Conservation (phyloP, 139 green algal species). For the Coccomyxa sp. region DNA sequence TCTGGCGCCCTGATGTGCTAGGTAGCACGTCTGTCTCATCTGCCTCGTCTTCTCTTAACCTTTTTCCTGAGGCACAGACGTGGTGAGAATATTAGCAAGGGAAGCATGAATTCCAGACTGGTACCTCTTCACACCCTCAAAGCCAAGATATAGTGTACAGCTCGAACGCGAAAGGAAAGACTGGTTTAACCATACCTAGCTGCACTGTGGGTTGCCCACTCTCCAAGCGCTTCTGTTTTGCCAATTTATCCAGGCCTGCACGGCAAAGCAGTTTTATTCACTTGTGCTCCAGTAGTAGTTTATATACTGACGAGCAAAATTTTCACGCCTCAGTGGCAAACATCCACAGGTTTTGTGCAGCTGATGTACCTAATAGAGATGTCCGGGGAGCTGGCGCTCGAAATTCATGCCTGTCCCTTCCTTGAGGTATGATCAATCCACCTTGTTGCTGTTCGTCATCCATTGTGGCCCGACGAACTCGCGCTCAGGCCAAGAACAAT, state of each 20-base stretch:
- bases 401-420: conserved; percentile 55
- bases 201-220: conserved; percentile 17
- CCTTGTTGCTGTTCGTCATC: not conserved
- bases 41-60: conserved; percentile 3
- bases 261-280: not conserved
- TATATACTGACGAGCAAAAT: not conserved
- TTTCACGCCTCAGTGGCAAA: not conserved
- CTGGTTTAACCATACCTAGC: not conserved
- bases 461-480: not conserved
- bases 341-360: not conserved
- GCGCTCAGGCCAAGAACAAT: not conserved
- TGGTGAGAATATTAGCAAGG: too few relatives aligned
- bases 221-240: conserved; percentile 55
- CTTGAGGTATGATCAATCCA: not conserved
- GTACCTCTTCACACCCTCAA: not conserved
- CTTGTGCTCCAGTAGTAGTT: not conserved
- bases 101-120: not conserved
- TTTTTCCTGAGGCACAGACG: not conserved
- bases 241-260: conserved; percentile 66
- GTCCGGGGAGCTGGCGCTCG: conserved; percentile 59
- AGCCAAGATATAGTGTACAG: not conserved
- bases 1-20: not conserved
- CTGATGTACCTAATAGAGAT: conserved; percentile 57
- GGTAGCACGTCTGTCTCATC: conserved; percentile 10
- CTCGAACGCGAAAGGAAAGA: not conserved